phyloP scores from a whole-genome alignment of 2,329 filamentous ascomycete species.

The Claviceps fusiformis region DNA sequence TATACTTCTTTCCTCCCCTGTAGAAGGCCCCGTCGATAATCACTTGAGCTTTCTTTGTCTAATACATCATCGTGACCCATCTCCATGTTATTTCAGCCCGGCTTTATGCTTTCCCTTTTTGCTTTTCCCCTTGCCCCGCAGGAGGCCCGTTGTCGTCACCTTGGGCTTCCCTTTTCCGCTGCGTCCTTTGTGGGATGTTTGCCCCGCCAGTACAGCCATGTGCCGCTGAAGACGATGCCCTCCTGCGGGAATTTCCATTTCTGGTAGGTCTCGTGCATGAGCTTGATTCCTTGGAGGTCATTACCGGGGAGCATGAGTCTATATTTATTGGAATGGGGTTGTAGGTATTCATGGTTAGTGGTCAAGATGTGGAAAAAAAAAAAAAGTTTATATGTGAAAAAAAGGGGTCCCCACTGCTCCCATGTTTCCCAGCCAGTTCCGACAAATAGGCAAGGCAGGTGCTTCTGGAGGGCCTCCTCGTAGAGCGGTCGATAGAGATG shows the following conservation, averaged over 20 bases:
- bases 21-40: too few species aligned
- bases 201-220: constrained; percentile 10
- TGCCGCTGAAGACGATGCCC: constrained; percentile 10
- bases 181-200: too few species aligned
- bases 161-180: background rate
- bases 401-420: constrained; percentile 28
- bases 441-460: constrained; percentile 40
- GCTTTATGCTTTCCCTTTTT: too few species aligned
- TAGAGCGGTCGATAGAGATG: constrained; percentile 46
- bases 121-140: too few species aligned
- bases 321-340: background rate
- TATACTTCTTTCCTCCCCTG: too few species aligned
- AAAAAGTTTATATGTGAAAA: background rate
- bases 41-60: too few species aligned
- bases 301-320: background rate
- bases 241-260: constrained; percentile 9
- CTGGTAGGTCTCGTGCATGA: constrained; percentile 9
- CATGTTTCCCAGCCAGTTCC: constrained; percentile 41
- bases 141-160: background rate
- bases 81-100: too few species aligned
- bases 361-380: too few species aligned
- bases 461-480: constrained; percentile 30
- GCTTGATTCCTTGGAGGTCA: constrained; percentile 2
- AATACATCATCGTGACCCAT: too few species aligned
- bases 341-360: background rate